Conservation (phyloP, 495 filamentous ascomycete genomes). For the Gamarada debralockiae region DNA sequence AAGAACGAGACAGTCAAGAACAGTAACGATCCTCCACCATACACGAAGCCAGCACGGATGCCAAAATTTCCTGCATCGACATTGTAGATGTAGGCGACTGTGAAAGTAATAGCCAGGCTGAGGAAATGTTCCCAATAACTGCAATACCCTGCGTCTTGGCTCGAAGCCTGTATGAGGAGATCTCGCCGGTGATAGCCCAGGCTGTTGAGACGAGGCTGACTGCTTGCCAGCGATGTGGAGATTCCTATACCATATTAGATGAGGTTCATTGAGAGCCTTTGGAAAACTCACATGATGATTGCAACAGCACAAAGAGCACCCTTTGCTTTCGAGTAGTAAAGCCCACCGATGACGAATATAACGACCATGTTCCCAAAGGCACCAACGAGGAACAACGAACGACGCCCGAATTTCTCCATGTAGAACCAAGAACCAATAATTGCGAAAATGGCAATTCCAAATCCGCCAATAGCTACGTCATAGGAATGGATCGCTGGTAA, state of each 20-base stretch:
- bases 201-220: constrained; percentile 3
- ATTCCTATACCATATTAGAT: constrained; percentile 6
- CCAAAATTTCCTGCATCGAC: constrained; percentile 53
- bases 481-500: constrained; percentile 38
- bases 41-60: constrained; percentile 48
- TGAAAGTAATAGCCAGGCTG: constrained; percentile 48
- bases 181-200: constrained; percentile 16
- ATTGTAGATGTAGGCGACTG: constrained; percentile 51
- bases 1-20: constrained; percentile 41
- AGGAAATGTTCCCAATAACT: constrained; percentile 30
- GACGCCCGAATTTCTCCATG: constrained; percentile 14
- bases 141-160: constrained; percentile 15
- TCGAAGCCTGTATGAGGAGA: constrained; percentile 13
- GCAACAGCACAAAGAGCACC: constrained; percentile 27
- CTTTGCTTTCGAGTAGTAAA: constrained; percentile 26
- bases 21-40: constrained; percentile 44
- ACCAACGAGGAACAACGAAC: constrained; percentile 13
- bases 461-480: constrained; percentile 35
- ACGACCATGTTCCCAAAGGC: not conserved
- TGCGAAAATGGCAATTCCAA: constrained; percentile 23
- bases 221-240: constrained; percentile 12
- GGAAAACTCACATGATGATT: constrained; percentile 8
- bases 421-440: constrained; percentile 36
- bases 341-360: constrained; percentile 12
- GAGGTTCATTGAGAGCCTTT: too few species aligned